Base-by-base conservation (phyloP, 164 flowering plant genomes). In the Piper betle region DNA sequence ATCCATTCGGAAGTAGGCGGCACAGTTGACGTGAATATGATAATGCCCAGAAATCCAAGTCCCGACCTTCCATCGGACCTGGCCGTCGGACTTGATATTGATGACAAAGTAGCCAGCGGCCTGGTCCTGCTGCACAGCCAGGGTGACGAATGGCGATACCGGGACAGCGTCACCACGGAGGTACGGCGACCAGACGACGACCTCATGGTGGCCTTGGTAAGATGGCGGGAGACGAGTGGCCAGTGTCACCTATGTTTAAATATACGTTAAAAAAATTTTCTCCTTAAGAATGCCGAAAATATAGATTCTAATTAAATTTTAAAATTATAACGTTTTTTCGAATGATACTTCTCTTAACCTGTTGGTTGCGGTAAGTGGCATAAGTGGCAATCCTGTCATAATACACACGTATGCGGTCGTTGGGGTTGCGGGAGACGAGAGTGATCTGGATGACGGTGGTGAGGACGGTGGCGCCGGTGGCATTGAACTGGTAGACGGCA, bases 401-500 rank as follows among this genome's bases (percentile, higher is more conserved):
- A 59, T 62, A 68, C 48, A 68, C 53, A 58, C 71, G 67, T 63
- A 68, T 54, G 43, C 64, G 62, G 52, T 54, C 52, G 63, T 68
- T 68, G 46, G 71, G 63, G 59, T 68, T 68, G 42, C 56, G 59
- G 39, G 66, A 53, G 62, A n/a, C 37, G 40, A 68, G 48, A n/a
- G 63, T 33, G 46, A 63, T 48, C 55, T 64, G 63, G 55, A 68
- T 17, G 37, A 16, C 43, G 67, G 66, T 55, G 46, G 48, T 10
- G 42, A 68, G 50, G 60, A 19, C 15, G 56, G 54, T 59, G 39
- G 48, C 55, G 11, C 58, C 33, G 56, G 71, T 52, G 63, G 55
- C 18, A 55, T 64, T 68, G 67, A 68, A 59, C 38, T 63, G 60
- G 63, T 54, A 37, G 56, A 68, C 54, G 39, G 67, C 13, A 12